Conservation (phyloP, 1,284 basidiomycete genomes). For the Tylopilus orsonianus region DNA sequence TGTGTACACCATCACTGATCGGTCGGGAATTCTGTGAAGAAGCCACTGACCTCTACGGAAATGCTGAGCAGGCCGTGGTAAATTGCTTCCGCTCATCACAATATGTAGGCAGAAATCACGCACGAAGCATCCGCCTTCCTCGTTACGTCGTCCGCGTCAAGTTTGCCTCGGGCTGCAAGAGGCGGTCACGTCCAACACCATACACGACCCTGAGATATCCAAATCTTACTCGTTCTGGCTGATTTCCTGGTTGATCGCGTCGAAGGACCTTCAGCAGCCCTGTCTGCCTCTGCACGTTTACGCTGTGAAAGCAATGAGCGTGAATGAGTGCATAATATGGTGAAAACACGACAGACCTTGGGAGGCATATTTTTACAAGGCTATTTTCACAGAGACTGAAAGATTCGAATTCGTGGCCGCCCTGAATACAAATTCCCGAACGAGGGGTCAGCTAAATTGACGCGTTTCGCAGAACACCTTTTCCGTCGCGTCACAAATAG, state of each 20-base stretch:
- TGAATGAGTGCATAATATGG: neutral
- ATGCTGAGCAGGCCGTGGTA: conserved; percentile 11
- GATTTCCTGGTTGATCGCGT: conserved; percentile 52
- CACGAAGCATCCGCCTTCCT: conserved; percentile 20
- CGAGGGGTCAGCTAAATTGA: conserved; percentile 20
- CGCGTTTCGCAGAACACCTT: conserved; percentile 16
- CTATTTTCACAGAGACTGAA: neutral
- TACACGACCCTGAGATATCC: conserved; percentile 3
- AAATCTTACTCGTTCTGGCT: conserved; percentile 34
- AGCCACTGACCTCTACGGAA: conserved; percentile 23
- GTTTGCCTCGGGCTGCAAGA: conserved; percentile 21
- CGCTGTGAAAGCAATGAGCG: conserved; percentile 33
- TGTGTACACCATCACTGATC: conserved; percentile 4
- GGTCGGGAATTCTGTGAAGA: neutral
- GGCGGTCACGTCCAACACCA: conserved; percentile 3
- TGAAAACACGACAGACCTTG: conserved; percentile 36
- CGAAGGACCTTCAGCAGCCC: conserved; percentile 28
- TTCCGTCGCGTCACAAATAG: conserved; percentile 12
- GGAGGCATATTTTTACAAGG: conserved; percentile 34
- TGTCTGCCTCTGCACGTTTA: conserved; percentile 38
- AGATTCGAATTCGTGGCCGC: neutral
- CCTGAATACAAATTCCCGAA: conserved; percentile 8
- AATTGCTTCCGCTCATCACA: conserved; percentile 6
- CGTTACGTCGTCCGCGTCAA: conserved; percentile 6
- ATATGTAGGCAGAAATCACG: conserved; percentile 15